A percentile compares a stretch with the other conserved stretches of the same genome.
Evolutionary conservation across 208 protist genomes (phyloP).

Genomic region (Leishmania arabica): DNA sequence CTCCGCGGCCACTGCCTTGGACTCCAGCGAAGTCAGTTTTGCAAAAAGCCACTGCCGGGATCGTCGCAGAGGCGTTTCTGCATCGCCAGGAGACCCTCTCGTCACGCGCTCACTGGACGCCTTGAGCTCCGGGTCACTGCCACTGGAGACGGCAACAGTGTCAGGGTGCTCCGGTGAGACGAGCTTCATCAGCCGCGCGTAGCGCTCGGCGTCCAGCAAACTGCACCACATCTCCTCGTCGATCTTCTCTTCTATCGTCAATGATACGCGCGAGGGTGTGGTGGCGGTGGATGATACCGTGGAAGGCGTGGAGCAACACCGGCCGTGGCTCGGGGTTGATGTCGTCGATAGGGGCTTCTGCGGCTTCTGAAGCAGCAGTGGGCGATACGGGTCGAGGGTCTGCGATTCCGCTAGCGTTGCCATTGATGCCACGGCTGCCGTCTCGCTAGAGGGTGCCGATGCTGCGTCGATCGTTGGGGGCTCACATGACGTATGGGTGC

Average conservation of each 20-base stretch:
- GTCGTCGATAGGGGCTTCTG: background rate
- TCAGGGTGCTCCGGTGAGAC: background rate
- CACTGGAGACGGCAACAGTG: no score
- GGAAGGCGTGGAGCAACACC: background rate
- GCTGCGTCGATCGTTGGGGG: background rate
- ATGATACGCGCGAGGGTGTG: background rate
- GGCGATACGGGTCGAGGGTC: background rate
- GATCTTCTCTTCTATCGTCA: background rate
- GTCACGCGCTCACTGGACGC: background rate
- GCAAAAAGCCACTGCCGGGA: background rate
- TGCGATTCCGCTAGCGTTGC: background rate
- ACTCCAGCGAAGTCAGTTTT: background rate
- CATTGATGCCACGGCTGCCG: background rate
- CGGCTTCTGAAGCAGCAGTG: background rate
- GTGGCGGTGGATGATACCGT: background rate
- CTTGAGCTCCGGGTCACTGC: background rate
- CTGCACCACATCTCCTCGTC: constrained; percentile 4
- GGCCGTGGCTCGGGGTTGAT: background rate
- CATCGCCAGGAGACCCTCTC: background rate
- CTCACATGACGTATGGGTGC: background rate
- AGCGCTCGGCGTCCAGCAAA: background rate
- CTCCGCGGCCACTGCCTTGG: background rate
- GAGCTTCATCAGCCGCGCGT: background rate
- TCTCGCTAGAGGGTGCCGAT: background rate
- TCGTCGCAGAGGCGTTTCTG: background rate